Evolutionary conservation across 2,329 filamentous ascomycete genomes (phyloP).

Genomic region (Pseudogymnoascus sp.): DNA sequence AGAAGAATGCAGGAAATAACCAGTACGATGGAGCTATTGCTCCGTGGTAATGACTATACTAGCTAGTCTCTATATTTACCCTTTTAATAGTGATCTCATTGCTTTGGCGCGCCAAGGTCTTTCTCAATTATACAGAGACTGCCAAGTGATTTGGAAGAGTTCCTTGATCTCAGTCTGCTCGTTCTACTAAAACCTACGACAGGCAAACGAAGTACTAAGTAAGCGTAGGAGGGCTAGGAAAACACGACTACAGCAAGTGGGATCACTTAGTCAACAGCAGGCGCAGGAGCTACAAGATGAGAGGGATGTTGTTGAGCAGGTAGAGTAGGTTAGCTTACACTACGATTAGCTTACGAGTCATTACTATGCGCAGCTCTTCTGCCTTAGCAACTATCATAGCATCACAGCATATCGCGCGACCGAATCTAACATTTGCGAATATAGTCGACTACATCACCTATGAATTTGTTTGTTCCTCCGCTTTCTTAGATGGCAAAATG

Average conservation of each 20-base stretch:
- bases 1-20: slow-evolving; percentile 9
- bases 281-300: no score
- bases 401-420: neutral
- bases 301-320: no score
- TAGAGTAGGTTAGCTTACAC: no score
- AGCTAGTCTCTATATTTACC: neutral
- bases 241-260: no score
- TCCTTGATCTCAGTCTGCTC: no score
- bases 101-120: neutral
- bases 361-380: neutral
- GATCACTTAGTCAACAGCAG: no score
- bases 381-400: neutral
- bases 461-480: neutral
- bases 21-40: slow-evolving; percentile 5
- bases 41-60: neutral
- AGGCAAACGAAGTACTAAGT: no score
- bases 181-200: no score
- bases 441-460: neutral
- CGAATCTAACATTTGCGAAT: neutral
- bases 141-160: neutral
- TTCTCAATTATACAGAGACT: neutral
- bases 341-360: neutral
- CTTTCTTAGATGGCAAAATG: neutral
- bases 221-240: no score
- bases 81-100: neutral